These are phyloP conservation scores for Mallotus japonicus DNA, from an alignment of 441 rosid genomes.

Conservation along the genomic window DNA sequence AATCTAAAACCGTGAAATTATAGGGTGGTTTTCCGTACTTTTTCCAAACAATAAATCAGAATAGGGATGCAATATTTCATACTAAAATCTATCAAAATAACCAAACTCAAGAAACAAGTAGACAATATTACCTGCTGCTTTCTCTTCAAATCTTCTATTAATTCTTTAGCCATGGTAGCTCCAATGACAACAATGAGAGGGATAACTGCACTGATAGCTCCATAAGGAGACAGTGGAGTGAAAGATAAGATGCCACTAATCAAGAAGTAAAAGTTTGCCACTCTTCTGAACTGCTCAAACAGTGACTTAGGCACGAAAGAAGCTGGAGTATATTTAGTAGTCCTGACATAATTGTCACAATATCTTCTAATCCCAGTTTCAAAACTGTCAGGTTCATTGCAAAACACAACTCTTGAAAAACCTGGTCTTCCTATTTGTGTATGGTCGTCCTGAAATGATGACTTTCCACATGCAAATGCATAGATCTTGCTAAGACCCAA, in stretches of 20 bases:
- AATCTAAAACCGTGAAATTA: no score
- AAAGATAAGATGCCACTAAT: slow-evolving; percentile 69
- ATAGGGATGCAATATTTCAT: neutral
- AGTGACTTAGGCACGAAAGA: slow-evolving; percentile 85
- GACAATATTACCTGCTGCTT: slow-evolving; percentile 56
- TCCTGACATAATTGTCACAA: slow-evolving; percentile 58
- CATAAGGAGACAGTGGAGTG: slow-evolving; percentile 76
- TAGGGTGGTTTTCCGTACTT: no score
- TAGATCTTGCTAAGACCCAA: slow-evolving; percentile 59
- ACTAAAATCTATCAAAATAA: neutral
- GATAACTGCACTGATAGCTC: slow-evolving; percentile 68
- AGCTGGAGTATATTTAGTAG: slow-evolving; percentile 70
- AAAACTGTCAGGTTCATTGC: slow-evolving; percentile 70
- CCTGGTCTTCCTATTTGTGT: slow-evolving; percentile 87
- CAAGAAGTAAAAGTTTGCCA: slow-evolving; percentile 86
- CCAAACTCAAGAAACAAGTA: slow-evolving; percentile 5
- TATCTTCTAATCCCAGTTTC: slow-evolving; percentile 53
- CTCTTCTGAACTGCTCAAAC: slow-evolving; percentile 96
- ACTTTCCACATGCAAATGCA: slow-evolving; percentile 60
- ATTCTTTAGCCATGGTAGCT: slow-evolving; percentile 85
- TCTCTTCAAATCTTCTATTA: slow-evolving; percentile 79
- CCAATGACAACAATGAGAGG: slow-evolving; percentile 75
- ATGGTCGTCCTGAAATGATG: slow-evolving; percentile 67
- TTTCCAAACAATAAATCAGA: neutral
- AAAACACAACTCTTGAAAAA: slow-evolving; percentile 78